These are phyloP conservation scores for Cyclostephanos invisitatus DNA, from an alignment of 108 stramenopile genomes.

Conservation along the genomic window DNA sequence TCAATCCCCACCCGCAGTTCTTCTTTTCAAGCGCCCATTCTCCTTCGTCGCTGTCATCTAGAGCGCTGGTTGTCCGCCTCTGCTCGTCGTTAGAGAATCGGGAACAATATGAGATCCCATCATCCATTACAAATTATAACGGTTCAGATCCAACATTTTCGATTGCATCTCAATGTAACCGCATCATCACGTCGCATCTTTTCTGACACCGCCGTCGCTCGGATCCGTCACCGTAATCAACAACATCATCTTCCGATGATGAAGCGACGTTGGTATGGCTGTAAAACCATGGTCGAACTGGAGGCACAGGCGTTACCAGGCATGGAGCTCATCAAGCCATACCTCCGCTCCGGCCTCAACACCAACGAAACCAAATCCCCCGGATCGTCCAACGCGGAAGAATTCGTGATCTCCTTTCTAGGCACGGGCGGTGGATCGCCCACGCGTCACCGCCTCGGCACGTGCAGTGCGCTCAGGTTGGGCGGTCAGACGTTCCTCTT, in stretches of 20 bases:
- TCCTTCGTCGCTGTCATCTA: neutral
- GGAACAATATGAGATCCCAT: conserved; percentile 1
- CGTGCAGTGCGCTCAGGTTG: conserved; percentile 61
- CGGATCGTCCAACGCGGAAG: neutral
- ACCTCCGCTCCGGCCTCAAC: conserved; percentile 12
- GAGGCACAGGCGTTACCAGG: conserved; percentile 5
- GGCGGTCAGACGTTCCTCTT: conserved; percentile 71
- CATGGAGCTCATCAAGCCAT: conserved; percentile 11
- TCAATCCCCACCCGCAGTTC: neutral
- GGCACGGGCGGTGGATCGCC: conserved; percentile 75
- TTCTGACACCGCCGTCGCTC: neutral
- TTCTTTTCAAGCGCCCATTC: neutral
- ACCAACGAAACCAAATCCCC: neutral
- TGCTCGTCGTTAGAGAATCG: neutral
- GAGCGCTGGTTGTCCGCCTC: no score
- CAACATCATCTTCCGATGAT: neutral
- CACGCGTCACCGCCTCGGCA: conserved; percentile 41
- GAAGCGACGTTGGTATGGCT: conserved; percentile 1
- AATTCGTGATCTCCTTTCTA: conserved; percentile 69
- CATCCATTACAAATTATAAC: conserved; percentile 1
- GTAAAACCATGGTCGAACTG: conserved; percentile 2
- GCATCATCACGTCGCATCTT: neutral
- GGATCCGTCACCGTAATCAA: neutral
- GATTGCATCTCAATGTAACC: neutral
- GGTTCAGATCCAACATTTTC: neutral